These are phyloP conservation scores for Gossypium rotundifolium DNA, from an alignment of 345 rosid genomes.

Conservation along the genomic window DNA sequence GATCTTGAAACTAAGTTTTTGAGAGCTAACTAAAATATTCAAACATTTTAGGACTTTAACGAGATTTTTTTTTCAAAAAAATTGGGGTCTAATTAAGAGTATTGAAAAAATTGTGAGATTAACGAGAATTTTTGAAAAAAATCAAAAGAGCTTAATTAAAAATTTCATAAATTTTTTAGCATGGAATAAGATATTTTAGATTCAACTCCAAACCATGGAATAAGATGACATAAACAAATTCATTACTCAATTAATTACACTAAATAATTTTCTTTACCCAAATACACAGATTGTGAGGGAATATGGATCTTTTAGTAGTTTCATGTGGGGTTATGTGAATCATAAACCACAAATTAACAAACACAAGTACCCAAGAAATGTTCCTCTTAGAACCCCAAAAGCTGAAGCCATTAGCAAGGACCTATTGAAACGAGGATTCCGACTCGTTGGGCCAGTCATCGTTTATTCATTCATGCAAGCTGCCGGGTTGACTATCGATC, in stretches of 20 bases:
- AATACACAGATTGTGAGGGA: slow-evolving; percentile 53
- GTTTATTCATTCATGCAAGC: slow-evolving; percentile 94
- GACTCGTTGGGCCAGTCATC: slow-evolving; percentile 91
- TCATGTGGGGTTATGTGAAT: slow-evolving; percentile 81
- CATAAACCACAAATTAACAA: slow-evolving; percentile 64
- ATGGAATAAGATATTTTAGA: too few relatives aligned
- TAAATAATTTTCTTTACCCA: not conserved
- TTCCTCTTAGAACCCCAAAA: slow-evolving; percentile 77
- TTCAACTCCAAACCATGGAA: too few relatives aligned
- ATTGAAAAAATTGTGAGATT: too few relatives aligned
- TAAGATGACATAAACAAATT: too few relatives aligned
- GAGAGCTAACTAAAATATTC: too few relatives aligned
- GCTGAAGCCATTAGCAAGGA: slow-evolving; percentile 87
- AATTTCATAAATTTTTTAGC: too few relatives aligned
- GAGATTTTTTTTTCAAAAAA: too few relatives aligned
- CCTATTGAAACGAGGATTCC: slow-evolving; percentile 66
- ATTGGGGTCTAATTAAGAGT: too few relatives aligned
- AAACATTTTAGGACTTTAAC: too few relatives aligned
- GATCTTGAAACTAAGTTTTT: too few relatives aligned
- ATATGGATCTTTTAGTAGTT: slow-evolving; percentile 80
- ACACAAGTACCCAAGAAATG: slow-evolving; percentile 69
- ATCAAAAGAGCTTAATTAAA: too few relatives aligned
- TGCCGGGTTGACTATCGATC: slow-evolving; percentile 85
- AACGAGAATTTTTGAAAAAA: too few relatives aligned
- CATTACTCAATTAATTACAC: not conserved